Evolutionary conservation across 2,329 filamentous ascomycete species (phyloP).

Genomic region (Colletotrichum magnum): DNA sequence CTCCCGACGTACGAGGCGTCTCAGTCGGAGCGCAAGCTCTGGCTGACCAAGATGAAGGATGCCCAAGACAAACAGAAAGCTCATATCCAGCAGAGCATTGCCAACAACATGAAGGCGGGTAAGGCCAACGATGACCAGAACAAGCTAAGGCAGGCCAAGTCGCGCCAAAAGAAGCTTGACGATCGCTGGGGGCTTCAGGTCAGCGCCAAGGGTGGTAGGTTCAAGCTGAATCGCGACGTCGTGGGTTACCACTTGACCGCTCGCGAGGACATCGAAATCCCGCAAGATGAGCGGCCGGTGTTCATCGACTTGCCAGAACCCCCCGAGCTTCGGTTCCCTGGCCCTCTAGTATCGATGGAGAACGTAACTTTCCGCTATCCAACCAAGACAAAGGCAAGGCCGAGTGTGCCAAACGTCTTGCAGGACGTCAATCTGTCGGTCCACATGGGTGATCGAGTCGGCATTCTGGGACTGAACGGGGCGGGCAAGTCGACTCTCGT

Average conservation of each 20-base stretch:
- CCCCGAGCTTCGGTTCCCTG: conserved; percentile 80
- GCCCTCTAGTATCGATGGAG: conserved; percentile 80
- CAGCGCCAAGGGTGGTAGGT: conserved; percentile 78
- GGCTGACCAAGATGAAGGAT: conserved; percentile 82
- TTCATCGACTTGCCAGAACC: conserved; percentile 73
- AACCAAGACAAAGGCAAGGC: conserved; percentile 44
- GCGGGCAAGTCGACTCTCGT: conserved; percentile 86
- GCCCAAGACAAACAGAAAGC: conserved; percentile 85
- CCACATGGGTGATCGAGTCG: conserved; percentile 80
- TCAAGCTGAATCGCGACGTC: conserved; percentile 85
- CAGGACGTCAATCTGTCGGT: conserved; percentile 77
- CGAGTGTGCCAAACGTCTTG: conserved; percentile 62
- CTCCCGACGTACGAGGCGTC: conserved; percentile 80
- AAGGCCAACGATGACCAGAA: conserved; percentile 86
- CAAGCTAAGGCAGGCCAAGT: conserved; percentile 88
- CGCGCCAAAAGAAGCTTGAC: conserved; percentile 86
- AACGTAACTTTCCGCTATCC: conserved; percentile 76
- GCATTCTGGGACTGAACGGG: conserved; percentile 84
- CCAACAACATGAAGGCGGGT: conserved; percentile 80
- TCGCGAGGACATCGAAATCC: conserved; percentile 80
- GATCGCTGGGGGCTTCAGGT: conserved; percentile 85
- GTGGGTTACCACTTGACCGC: conserved; percentile 71
- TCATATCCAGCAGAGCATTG: conserved; percentile 85
- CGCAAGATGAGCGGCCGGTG: conserved; percentile 72
- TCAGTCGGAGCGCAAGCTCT: conserved; percentile 75